Evolutionary conservation across 208 protist genomes (phyloP).

Genomic region (Crithidia bombi): DNA sequence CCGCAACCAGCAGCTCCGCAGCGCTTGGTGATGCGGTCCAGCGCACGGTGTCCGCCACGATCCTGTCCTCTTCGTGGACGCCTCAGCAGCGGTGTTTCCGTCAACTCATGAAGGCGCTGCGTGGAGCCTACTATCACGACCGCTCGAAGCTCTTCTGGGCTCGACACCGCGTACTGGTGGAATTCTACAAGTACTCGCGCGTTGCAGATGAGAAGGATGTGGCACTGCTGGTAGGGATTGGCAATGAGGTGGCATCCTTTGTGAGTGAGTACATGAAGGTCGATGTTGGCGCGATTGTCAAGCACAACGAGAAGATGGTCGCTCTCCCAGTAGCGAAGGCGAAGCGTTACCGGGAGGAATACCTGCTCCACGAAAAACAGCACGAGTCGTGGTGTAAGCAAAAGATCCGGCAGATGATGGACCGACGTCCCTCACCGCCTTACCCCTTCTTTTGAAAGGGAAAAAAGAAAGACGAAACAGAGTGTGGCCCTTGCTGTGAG

Average conservation of each 20-base stretch:
- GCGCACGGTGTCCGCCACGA: background rate
- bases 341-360: conserved; percentile 80
- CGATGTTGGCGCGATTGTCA: conserved; percentile 79
- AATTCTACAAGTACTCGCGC: conserved; percentile 89
- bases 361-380: conserved; percentile 81
- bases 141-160: conserved; percentile 90
- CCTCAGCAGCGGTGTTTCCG: conserved; percentile 81
- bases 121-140: conserved; percentile 84
- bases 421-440: conserved; percentile 78
- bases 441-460: conserved; percentile 58
- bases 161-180: conserved; percentile 83
- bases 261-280: conserved; percentile 84
- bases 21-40: conserved; percentile 1
- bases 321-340: conserved; percentile 69
- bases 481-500: too few species aligned
- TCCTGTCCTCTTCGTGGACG: conserved; percentile 41
- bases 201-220: conserved; percentile 55
- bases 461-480: too few species aligned
- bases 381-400: conserved; percentile 93
- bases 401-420: conserved; percentile 77
- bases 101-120: conserved; percentile 71
- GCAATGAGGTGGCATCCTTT: conserved; percentile 73
- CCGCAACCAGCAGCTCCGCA: conserved; percentile 19
- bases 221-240: conserved; percentile 60
- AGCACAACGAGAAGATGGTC: conserved; percentile 85